A percentile compares a stretch with the other conserved stretches of the same genome.
These are phyloP conservation scores for Suhomyces bolitotheri DNA, from an alignment of 1,139 yeast species.

Conservation along the genomic window DNA sequence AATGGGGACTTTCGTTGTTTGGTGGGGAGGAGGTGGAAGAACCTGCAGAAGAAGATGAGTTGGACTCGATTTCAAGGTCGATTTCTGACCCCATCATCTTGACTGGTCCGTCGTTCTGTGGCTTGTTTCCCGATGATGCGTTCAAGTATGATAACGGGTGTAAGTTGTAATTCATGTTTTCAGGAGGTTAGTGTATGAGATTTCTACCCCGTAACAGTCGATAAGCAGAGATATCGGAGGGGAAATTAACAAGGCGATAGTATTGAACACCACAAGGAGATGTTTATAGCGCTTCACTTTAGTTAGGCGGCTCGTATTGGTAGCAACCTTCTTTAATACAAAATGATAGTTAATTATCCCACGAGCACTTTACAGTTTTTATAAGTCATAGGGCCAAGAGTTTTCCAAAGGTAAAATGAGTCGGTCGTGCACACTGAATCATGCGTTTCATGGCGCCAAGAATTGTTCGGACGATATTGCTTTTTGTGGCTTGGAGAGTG, in stretches of 20 bases:
- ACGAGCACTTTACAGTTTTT: no score
- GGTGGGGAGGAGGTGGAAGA: slow-evolving; percentile 30
- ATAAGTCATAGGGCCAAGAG: slow-evolving; percentile 12
- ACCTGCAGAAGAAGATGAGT: slow-evolving; percentile 32
- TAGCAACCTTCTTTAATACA: no score
- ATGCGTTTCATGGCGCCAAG: slow-evolving; percentile 15
- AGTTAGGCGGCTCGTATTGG: no score
- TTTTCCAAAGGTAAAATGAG: slow-evolving; percentile 7
- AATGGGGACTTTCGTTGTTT: slow-evolving; percentile 33
- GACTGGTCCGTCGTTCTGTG: slow-evolving; percentile 7
- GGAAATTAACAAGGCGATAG: neutral
- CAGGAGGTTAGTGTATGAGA: no score
- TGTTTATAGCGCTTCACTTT: no score
- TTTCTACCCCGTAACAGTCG: no score
- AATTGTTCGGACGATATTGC: slow-evolving; percentile 7
- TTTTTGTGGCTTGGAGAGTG: slow-evolving; percentile 7
- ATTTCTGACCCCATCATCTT: slow-evolving; percentile 22
- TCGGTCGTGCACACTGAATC: slow-evolving; percentile 7
- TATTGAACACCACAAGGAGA: no score
- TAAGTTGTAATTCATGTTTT: slow-evolving; percentile 41
- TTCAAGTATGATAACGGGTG: slow-evolving; percentile 49
- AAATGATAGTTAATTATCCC: no score
- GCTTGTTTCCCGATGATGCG: slow-evolving; percentile 27
- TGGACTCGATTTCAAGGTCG: slow-evolving; percentile 30
- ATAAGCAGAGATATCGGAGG: no score